A percentile compares a stretch with the other conserved stretches of the same genome.
phyloP scores from a whole-genome alignment of 345 rosid species.

The Sonneratia caseolaris region DNA sequence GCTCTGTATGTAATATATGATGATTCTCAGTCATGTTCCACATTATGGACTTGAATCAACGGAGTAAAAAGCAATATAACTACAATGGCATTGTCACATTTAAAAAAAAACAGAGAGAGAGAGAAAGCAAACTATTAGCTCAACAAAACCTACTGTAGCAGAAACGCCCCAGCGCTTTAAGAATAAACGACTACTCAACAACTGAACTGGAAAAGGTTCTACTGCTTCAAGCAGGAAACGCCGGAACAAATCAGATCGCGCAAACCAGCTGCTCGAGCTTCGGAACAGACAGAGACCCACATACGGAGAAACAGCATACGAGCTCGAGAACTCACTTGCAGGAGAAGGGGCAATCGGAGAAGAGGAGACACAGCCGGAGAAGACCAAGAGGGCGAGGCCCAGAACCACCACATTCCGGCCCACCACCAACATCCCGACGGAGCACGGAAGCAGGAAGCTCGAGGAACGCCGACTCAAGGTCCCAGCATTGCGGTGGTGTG shows the following conservation, averaged over 20 bases:
- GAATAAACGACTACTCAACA: not conserved
- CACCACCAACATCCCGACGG: constrained; percentile 3
- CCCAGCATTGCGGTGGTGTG: constrained; percentile 10
- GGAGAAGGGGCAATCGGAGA: constrained; percentile 66
- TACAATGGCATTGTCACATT: not conserved
- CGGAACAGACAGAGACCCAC: not conserved
- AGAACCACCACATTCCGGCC: constrained; percentile 39
- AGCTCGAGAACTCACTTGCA: constrained; percentile 50
- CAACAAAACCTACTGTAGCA: not conserved
- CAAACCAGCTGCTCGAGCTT: not conserved
- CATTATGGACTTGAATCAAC: not conserved
- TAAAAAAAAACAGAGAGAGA: not conserved
- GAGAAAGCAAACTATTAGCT: not conserved
- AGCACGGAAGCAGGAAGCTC: constrained; percentile 9
- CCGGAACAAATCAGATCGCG: not conserved
- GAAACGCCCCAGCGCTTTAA: not conserved
- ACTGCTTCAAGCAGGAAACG: not conserved
- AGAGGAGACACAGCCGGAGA: constrained; percentile 42
- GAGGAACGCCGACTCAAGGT: constrained; percentile 14
- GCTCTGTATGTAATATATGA: not conserved
- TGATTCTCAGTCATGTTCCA: not conserved
- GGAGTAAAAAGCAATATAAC: not conserved
- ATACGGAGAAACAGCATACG: not conserved
- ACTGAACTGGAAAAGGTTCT: not conserved
- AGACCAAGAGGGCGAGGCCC: constrained; percentile 36